phyloP scores from a whole-genome alignment of 2,329 filamentous ascomycete species.

The Penicillium sp. region DNA sequence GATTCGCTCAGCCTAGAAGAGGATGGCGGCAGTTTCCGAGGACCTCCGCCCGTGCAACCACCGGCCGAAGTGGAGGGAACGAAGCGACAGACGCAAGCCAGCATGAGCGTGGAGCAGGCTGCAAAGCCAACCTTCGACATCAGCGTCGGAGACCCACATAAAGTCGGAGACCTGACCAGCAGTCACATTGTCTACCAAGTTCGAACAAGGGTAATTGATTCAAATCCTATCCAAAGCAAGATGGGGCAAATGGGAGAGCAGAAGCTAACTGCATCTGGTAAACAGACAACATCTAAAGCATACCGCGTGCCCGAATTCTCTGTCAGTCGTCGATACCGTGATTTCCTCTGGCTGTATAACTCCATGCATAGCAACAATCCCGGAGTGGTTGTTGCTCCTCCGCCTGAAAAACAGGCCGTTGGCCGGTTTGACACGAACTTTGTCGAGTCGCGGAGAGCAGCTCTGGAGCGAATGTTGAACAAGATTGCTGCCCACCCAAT shows the following conservation, averaged over 20 bases:
- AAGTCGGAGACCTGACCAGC: conserved; percentile 93
- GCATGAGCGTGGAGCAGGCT: conserved; percentile 87
- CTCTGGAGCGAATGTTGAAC: conserved; percentile 96
- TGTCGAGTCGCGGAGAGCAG: conserved; percentile 85
- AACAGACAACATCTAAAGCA: conserved; percentile 87
- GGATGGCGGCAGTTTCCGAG: conserved; percentile 62
- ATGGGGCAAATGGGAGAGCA: neutral
- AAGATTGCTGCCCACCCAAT: conserved; percentile 87
- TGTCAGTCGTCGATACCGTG: conserved; percentile 88
- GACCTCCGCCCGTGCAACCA: conserved; percentile 60
- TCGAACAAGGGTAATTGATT: conserved; percentile 69
- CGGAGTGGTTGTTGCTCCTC: conserved; percentile 89
- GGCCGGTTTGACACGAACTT: conserved; percentile 96
- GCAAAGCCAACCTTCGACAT: conserved; percentile 90
- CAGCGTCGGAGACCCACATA: conserved; percentile 91
- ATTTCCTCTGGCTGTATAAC: conserved; percentile 97
- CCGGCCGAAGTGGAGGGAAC: conserved; percentile 44
- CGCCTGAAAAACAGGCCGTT: conserved; percentile 96
- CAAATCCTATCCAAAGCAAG: neutral
- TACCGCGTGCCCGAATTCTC: conserved; percentile 91
- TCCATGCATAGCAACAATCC: conserved; percentile 92
- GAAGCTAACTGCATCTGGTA: neutral
- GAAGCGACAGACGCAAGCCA: conserved; percentile 63
- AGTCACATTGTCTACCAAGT: conserved; percentile 98
- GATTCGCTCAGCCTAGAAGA: conserved; percentile 73